phyloP scores from a whole-genome alignment of 306 rosid genomes.

The Malus orientalis region DNA sequence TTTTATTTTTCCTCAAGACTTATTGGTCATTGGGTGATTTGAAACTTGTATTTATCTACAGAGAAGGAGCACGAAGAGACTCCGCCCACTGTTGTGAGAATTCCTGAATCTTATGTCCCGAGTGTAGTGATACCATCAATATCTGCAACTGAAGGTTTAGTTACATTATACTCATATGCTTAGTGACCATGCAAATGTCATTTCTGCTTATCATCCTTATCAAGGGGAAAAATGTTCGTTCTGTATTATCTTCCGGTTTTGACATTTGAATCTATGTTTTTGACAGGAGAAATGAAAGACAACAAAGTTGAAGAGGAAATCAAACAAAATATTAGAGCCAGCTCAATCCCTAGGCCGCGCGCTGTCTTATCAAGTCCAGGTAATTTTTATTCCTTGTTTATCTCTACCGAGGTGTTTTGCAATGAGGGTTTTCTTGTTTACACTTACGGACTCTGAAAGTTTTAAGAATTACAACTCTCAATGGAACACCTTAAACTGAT shows the following conservation, averaged over 20 bases:
- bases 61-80: conserved; percentile 32
- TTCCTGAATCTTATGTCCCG: conserved; percentile 39
- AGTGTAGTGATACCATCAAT: conserved; percentile 30
- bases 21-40: background rate
- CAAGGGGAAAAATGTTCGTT: background rate
- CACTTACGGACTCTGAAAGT: background rate
- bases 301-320: conserved; percentile 30
- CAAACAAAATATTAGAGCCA: conserved; percentile 44
- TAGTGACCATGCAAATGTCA: background rate
- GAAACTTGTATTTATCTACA: conserved; percentile 10
- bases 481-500: background rate
- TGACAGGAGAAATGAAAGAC: conserved; percentile 32
- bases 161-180: background rate
- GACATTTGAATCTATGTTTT: conserved; percentile 23
- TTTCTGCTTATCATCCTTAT: background rate
- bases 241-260: conserved; percentile 10
- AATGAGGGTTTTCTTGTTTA: background rate
- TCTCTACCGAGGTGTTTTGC: background rate
- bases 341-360: conserved; percentile 67
- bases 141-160: conserved; percentile 36
- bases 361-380: conserved; percentile 91
- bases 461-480: background rate
- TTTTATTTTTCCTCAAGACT: background rate
- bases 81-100: conserved; percentile 30
- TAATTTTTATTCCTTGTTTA: conserved; percentile 12